Evolutionary conservation across 768 basidiomycete genomes (phyloP), one percentile per base, ranked within the genome.

Genomic region (Suillus bovinus): DNA sequence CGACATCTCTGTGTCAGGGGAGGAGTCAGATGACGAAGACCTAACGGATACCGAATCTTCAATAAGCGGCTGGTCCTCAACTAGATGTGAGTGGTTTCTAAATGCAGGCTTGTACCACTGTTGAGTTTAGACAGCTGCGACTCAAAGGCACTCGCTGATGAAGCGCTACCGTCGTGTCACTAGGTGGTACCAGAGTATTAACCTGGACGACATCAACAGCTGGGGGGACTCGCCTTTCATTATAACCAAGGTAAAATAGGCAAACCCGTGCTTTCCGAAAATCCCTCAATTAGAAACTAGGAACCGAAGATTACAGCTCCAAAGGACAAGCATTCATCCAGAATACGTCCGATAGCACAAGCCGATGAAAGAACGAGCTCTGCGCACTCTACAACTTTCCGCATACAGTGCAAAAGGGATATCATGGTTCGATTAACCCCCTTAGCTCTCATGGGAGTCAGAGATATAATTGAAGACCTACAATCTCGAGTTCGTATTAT

Each of bases 11-110:
- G 79, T 87, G 68, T 85, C 84, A 10, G 88, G 86, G 56, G 91
- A 93, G 65, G 92, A 94, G 72, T 93, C 92, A 3, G 93, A 93
- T 66, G 77, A 90, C 65, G 86, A 84, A 27, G 89, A 88, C 68
- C 69, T 90, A 55, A 89, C 86, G 2, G 88, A 88, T 53, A 77
- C 72, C 8, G 66, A 62, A 53, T 74, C 77, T 11, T 75, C 68
- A 22, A 74, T 73, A 20, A 80, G 76, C 56, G 76, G 78, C 27
- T 70, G 69, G 50, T 80, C 83, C 77, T 77, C 70, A 75, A 77
- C 57, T 82, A 80, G 57, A 50, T 58, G 72, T 72, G 47, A 50
- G 69, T 67, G 46, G 3, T 31, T n/a, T 33, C 3, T 5, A 22
- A 24, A 33, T 55, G 16, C 38, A n/a, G 42, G n/a, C 6, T 56